Conservation (phyloP, 495 filamentous ascomycete genomes). For the Neurospora sp. region DNA sequence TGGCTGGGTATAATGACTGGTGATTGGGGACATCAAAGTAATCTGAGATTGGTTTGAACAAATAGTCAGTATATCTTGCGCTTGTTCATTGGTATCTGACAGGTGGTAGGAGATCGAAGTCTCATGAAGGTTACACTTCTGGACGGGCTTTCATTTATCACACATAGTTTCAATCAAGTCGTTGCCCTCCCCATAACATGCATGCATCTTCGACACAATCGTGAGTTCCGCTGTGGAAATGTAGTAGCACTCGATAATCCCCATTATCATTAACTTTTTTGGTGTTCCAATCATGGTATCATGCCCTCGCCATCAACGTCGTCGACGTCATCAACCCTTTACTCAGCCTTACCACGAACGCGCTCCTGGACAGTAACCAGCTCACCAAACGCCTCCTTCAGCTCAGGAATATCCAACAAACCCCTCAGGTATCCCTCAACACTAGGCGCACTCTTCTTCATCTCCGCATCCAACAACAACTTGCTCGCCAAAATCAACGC, state of each 20-base stretch:
- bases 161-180: neutral
- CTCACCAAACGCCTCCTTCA: conserved; percentile 42
- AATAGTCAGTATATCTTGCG: neutral
- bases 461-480: conserved; percentile 40
- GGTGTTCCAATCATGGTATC: neutral
- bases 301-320: neutral
- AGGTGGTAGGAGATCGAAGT: neutral
- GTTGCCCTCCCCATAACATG: neutral
- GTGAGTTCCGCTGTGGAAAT: neutral
- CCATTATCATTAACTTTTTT: neutral
- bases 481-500: conserved; percentile 30
- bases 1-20: neutral
- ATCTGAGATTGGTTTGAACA: neutral
- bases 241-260: neutral
- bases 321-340: neutral
- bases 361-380: conserved; percentile 35
- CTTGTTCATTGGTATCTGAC: neutral
- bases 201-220: neutral
- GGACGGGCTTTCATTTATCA: neutral
- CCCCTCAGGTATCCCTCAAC: conserved; percentile 36
- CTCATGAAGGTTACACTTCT: neutral
- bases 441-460: conserved; percentile 35
- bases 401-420: conserved; percentile 32
- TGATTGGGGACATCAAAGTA: neutral
- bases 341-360: neutral